These are phyloP conservation scores for Colletotrichum sp. DNA, from an alignment of 2,329 filamentous ascomycete genomes.

Conservation along the genomic window DNA sequence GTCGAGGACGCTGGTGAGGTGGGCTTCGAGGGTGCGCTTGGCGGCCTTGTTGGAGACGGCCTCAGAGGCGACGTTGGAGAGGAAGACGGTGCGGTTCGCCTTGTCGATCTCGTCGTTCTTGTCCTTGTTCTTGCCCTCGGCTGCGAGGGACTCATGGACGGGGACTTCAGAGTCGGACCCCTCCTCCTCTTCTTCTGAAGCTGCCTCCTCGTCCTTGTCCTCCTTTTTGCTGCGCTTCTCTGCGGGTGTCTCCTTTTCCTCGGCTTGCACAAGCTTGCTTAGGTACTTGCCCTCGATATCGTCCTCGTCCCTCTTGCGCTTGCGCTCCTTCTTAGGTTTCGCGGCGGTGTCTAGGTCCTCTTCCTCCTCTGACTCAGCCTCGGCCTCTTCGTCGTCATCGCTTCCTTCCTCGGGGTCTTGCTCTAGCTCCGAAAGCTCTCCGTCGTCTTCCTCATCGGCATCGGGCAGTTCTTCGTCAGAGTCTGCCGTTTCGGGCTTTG, in stretches of 20 bases:
- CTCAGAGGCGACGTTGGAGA: conserved; percentile 86
- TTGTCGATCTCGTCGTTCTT: conserved; percentile 74
- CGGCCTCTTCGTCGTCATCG: conserved; percentile 30
- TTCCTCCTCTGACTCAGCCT: conserved; percentile 38
- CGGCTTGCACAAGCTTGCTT: conserved; percentile 65
- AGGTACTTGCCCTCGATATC: conserved; percentile 76
- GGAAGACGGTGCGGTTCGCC: conserved; percentile 86
- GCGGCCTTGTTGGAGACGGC: conserved; percentile 83
- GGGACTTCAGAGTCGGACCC: conserved; percentile 47
- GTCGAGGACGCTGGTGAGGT: conserved; percentile 78
- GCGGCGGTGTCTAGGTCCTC: conserved; percentile 40
- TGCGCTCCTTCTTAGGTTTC: conserved; percentile 56
- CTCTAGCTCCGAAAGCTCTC: conserved; percentile 16
- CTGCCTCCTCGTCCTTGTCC: conserved; percentile 48
- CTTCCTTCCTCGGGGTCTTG: background rate
- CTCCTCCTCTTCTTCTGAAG: conserved; percentile 38
- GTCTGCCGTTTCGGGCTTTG: conserved; percentile 31
- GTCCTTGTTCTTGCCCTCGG: conserved; percentile 53
- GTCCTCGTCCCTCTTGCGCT: conserved; percentile 73
- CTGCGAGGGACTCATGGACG: conserved; percentile 63
- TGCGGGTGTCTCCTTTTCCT: conserved; percentile 57
- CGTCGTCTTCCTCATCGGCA: conserved; percentile 33
- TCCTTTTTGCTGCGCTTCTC: conserved; percentile 57
- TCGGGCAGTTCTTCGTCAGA: conserved; percentile 34
- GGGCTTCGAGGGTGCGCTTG: conserved; percentile 77